Base-by-base conservation (phyloP, 192 early-diverging fungal species). In the Polychytrium aggregatum region DNA sequence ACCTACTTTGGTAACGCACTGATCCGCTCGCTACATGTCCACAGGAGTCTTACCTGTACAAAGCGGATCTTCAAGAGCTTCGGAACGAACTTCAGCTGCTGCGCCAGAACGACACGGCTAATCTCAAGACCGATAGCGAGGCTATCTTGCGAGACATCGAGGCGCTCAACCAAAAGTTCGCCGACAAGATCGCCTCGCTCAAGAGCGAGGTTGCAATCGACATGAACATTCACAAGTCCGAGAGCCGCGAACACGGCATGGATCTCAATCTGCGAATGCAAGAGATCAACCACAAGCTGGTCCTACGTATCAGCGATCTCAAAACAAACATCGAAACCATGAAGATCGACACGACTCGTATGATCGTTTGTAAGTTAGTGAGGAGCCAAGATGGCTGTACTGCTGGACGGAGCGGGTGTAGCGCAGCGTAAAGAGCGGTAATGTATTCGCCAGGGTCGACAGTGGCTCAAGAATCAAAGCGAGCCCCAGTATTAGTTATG, bases 121-220 rank as follows among this genome's bases (percentile, higher is more conserved):
- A 71, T 17, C 57, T 93, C 28, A 81, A 85, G 42, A 78, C 83
- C 20, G 84, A 88, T 41, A 60, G 80, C 0, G 79, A 87, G 0
- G 58, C 60, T 1, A 85, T 91, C 25, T 70, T 78, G 45, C 71
- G 89, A 38, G 87, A 88, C 44, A 75, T 90, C 18, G 87, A 91
- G 45, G 72, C 77, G 0, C 47, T 91, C 49, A 74, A 70, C 31
- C 84, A 85, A 39, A 73, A 73, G 30, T 64, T 86, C 29, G 68
- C 78, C n/a, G 92, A 96, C 39, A 75, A 84, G 37, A 70, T 87
- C 18, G 73, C 77, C 3, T 76, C 74, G 26, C 58, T 92, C 62
- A 86, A 86, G 51, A 73, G 80, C 13, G 87, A 91, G n/a, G 82
- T 96, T 37, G 70, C 81, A 20, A 80, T 96, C 48, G 92, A 96